A percentile compares a stretch with the other conserved stretches of the same genome.
Conservation (phyloP, 1,284 basidiomycete genomes). For the Marasmius fiardii region DNA sequence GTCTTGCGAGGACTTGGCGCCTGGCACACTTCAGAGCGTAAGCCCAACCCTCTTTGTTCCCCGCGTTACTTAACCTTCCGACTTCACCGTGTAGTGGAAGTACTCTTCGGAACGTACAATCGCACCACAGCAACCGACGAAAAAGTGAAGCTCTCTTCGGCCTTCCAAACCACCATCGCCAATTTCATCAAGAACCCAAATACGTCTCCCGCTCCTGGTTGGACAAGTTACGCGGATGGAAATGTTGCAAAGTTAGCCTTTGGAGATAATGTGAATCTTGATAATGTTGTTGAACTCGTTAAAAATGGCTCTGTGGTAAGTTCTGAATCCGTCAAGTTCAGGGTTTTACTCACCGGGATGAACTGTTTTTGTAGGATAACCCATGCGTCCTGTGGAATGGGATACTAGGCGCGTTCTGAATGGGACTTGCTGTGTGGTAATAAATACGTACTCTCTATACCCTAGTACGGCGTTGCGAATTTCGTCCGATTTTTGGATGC, state of each 20-base stretch:
- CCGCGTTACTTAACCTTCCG: too few relatives aligned
- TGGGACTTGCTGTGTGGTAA: too few relatives aligned
- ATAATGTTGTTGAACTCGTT: constrained; percentile 11
- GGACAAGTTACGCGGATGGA: constrained; percentile 12
- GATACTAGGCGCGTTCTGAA: too few relatives aligned
- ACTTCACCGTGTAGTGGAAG: constrained; percentile 12
- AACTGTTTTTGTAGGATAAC: too few relatives aligned
- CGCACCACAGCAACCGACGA: constrained; percentile 10
- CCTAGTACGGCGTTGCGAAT: too few relatives aligned
- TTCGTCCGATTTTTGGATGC: too few relatives aligned
- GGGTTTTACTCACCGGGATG: too few relatives aligned
- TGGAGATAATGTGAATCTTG: constrained; percentile 12
- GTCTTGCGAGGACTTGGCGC: constrained; percentile 15
- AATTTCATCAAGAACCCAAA: constrained; percentile 18
- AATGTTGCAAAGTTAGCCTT: constrained; percentile 17
- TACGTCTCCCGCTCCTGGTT: constrained; percentile 15
- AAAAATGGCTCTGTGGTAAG: constrained; percentile 5
- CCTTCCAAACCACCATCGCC: constrained; percentile 18
- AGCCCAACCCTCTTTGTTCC: too few relatives aligned
- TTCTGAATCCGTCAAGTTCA: too few relatives aligned
- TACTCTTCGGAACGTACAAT: constrained; percentile 18
- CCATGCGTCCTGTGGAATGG: too few relatives aligned
- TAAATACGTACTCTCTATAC: too few relatives aligned
- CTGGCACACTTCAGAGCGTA: constrained; percentile 17
- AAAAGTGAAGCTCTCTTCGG: constrained; percentile 14